Conservation (phyloP, 257 asterid species). For the Solanum ossicruentum region DNA sequence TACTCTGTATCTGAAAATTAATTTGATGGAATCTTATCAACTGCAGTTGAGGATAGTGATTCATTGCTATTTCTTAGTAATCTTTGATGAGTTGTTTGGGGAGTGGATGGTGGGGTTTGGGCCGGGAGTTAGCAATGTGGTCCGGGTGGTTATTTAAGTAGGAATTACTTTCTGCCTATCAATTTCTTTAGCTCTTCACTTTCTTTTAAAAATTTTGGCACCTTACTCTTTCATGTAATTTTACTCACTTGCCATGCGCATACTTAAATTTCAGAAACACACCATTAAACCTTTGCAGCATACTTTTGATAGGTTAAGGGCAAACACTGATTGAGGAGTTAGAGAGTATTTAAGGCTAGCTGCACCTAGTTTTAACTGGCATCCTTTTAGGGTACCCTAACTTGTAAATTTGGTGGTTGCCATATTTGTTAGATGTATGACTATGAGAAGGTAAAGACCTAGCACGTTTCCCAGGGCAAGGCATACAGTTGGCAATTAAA, state of each 20-base stretch:
- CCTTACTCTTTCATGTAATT: neutral
- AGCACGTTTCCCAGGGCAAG: neutral
- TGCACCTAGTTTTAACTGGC: neutral
- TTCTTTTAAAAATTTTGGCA: neutral
- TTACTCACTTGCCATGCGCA: neutral
- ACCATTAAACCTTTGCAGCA: neutral
- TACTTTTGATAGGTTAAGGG: neutral
- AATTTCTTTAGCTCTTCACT: neutral
- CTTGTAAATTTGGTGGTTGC: neutral
- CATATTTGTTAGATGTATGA: neutral
- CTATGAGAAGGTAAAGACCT: neutral
- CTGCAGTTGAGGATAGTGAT: neutral
- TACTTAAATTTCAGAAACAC: neutral
- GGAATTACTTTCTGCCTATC: neutral
- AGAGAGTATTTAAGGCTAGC: neutral
- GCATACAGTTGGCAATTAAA: neutral
- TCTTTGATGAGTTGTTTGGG: neutral
- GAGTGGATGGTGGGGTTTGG: neutral
- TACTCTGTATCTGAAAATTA: neutral
- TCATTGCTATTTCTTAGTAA: neutral
- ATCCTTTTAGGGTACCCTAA: neutral
- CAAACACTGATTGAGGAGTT: neutral
- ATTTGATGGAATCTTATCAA: neutral
- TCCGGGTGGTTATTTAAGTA: neutral
- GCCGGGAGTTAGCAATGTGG: neutral